A percentile compares a stretch with the other conserved stretches of the same genome.
Conservation (phyloP, 768 basidiomycete species). For the Trametes elegans region DNA sequence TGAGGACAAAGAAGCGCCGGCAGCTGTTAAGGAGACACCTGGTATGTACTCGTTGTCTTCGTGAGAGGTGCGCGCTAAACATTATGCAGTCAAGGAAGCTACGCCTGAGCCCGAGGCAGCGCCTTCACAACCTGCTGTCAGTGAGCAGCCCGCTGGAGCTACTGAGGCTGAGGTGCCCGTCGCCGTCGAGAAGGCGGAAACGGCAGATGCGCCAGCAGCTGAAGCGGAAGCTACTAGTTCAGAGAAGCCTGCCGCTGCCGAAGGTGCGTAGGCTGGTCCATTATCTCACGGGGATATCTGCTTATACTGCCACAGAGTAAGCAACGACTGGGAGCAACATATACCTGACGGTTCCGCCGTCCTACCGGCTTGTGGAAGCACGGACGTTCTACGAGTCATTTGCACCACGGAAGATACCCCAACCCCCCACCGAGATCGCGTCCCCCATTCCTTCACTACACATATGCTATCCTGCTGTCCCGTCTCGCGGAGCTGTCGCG, state of each 20-base stretch:
- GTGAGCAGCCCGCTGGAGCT: background rate
- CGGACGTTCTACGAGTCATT: slow-evolving; percentile 3
- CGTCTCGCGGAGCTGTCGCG: background rate
- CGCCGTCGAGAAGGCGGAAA: background rate
- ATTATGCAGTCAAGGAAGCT: background rate
- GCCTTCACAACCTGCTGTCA: no score
- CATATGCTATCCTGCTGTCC: slow-evolving; percentile 11
- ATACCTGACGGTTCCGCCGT: slow-evolving; percentile 10
- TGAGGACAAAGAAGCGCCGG: background rate
- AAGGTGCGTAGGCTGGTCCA: background rate
- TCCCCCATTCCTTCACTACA: background rate
- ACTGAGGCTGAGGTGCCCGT: background rate
- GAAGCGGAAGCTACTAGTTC: background rate
- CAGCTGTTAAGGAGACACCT: background rate
- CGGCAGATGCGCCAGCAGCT: background rate
- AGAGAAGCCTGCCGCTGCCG: slow-evolving; percentile 5
- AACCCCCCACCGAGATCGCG: background rate
- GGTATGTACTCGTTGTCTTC: background rate
- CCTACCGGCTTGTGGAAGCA: slow-evolving; percentile 5
- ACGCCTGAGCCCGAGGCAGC: no score
- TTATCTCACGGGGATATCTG: no score
- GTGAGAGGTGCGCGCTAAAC: background rate
- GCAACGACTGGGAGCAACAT: slow-evolving; percentile 1
- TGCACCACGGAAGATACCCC: slow-evolving; percentile 18
- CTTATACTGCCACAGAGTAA: background rate